Evolutionary conservation across 2,329 filamentous ascomycete genomes (phyloP), one percentile per base, ranked within the genome.

Genomic region (Rutstroemia sp.): DNA sequence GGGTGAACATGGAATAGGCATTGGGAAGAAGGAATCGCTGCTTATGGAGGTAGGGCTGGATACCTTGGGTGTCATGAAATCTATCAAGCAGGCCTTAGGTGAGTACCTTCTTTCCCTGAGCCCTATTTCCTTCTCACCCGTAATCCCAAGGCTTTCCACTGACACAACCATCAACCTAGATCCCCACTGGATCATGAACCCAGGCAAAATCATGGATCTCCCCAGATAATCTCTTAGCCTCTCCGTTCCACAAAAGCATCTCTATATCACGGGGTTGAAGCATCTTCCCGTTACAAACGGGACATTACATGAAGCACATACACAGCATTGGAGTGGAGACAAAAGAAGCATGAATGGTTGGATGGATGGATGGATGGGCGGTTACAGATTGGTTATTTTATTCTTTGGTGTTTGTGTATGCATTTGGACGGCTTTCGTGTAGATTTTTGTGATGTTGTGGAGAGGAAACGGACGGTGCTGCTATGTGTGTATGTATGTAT

Each of bases 141-240:
- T 8, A 5, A 23, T 2, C n/a, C 6, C 23, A 45, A 14, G 3
- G 16, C 10, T 9, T 9, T 34, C 30, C 9, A 34, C 30, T 23
- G 6, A 17, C 36, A 5, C 16, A 6, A 4, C 3, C 8, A 3
- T 25, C 42, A n/a, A n/a, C 7, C 5, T 5, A 48, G 91, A 96
- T 74, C 91, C 91, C 1, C 73, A 84, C 50, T 95, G 91, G 88
- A 82, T 96, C 56, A 82, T 96, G 81, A 96, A 96, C 64, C 91
- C 91, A 0, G 90, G 90, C 1, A 95, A 95, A 75, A 92, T 96
- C 61, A 91, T 95, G 72, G 88, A 95, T 62, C 74, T 82, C 17
- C 76, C 77, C 16, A 19, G 46, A 40, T 57, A 46, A 34, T 40
- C 44, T n/a, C 21, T 30, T n/a, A 17, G 17, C 14, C n/a, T 36